These are phyloP conservation scores for Heimioporus sp. DNA, from an alignment of 768 basidiomycete species.

Conservation along the genomic window DNA sequence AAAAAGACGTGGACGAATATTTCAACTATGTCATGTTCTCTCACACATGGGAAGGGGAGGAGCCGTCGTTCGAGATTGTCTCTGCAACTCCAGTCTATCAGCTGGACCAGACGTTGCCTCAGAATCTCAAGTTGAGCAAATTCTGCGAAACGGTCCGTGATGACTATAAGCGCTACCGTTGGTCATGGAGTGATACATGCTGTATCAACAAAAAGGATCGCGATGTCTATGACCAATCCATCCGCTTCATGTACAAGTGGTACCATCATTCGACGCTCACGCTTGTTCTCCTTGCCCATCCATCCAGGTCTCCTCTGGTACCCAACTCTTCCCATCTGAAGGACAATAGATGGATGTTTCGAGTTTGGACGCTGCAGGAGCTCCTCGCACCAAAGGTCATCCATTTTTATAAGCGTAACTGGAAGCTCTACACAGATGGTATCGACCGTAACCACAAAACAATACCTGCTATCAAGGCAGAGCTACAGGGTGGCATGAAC, in stretches of 20 bases:
- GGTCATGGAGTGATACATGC: conserved; percentile 13
- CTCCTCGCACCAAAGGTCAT: no score
- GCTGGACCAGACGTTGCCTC: no score
- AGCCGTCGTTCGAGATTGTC: conserved; percentile 4
- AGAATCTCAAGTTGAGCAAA: conserved; percentile 2
- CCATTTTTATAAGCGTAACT: no score
- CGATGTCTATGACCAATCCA: neutral
- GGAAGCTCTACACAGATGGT: no score
- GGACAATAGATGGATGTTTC: neutral
- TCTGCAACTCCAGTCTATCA: no score
- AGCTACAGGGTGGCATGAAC: no score
- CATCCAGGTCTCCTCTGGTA: neutral
- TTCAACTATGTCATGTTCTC: conserved; percentile 19
- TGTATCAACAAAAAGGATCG: conserved; percentile 8
- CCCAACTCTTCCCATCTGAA: neutral
- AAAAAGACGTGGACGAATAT: neutral
- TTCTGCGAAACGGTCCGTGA: conserved; percentile 6
- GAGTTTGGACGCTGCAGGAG: no score
- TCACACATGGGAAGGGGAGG: conserved; percentile 11
- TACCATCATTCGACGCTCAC: conserved; percentile 13
- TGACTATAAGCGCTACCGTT: neutral
- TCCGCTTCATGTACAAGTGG: conserved; percentile 14
- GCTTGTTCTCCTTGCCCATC: conserved; percentile 10
- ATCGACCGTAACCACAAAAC: no score
- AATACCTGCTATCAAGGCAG: no score